Evolutionary conservation across 768 basidiomycete genomes (phyloP).

Genomic region (Zangia roseola): DNA sequence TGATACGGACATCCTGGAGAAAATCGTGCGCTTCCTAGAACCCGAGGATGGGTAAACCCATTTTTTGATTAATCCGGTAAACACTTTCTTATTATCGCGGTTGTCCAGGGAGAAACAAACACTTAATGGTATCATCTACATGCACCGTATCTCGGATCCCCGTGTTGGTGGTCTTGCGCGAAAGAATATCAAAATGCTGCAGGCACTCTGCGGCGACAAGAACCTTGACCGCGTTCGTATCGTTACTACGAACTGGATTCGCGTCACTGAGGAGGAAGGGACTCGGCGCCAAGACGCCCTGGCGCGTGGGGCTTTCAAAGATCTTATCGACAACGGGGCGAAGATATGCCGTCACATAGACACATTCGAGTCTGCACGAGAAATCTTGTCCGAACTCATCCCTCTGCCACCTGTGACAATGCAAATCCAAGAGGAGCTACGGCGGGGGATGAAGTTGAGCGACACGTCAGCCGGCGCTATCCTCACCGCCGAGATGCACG

Average conservation of each 20-base stretch:
- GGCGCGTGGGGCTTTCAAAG: constrained; percentile 41
- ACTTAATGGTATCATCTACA: constrained; percentile 44
- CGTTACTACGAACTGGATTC: constrained; percentile 48
- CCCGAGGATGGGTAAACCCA: background rate
- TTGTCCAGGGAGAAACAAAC: constrained; percentile 7
- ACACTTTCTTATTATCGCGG: background rate
- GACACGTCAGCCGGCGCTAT: constrained; percentile 47
- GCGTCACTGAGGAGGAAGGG: constrained; percentile 28
- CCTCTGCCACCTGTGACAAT: constrained; percentile 35
- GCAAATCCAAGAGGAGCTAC: constrained; percentile 48
- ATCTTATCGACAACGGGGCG: constrained; percentile 42
- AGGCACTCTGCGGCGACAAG: constrained; percentile 45
- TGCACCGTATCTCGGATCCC: constrained; percentile 44
- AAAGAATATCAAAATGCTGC: constrained; percentile 43
- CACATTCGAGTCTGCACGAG: constrained; percentile 38
- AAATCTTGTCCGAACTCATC: constrained; percentile 40
- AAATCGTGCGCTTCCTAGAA: constrained; percentile 8
- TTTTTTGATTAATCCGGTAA: too few relatives aligned
- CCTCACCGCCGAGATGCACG: constrained; percentile 41
- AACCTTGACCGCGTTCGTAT: constrained; percentile 43
- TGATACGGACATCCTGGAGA: constrained; percentile 21
- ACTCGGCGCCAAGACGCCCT: constrained; percentile 26
- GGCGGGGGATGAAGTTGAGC: constrained; percentile 38
- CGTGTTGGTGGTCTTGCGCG: constrained; percentile 41
- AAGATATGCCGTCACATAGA: constrained; percentile 38